Base-by-base conservation (phyloP, 768 basidiomycete genomes). In the Leccinum rimulosum region DNA sequence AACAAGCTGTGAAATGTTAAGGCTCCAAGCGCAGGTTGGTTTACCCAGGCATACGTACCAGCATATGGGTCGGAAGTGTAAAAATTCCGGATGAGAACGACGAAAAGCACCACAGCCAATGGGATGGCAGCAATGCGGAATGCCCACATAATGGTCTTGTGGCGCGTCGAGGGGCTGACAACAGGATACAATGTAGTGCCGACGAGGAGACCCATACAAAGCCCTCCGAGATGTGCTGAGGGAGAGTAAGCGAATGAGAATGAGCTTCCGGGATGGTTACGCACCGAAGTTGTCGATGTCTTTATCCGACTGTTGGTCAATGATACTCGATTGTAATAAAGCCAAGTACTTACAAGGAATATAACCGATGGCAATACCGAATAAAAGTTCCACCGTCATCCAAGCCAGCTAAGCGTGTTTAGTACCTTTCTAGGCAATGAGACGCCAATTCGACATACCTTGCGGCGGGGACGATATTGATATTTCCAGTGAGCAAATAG, bases 251-350 rank as follows among this genome's bases (percentile, higher is more conserved):
- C 12, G 33, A 10, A 15, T 8, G 9, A 10, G 15, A 11, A 33
- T 27, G 27, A 14, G 40, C 28, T 31, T 51, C 38, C 22, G 51
- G 6, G 36, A 49, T 48, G 35, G 43, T 14, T 51, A 35, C 60
- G 73, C 80, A 88, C 85, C 89, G 61, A 98, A 94, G 69, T 98
- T 98, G 68, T 98, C 96, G 14, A 97, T 86, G 60, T 86, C 91
- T 84, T 72, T 5, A 33, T 43, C 64, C 54, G 30, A 36, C 65
- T 62, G 64, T 52, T 52, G 27, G 51, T 75, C 56, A 73, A 48
- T 33, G 11, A 31, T 19, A 28, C 47, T 57, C 52, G 3, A 49
- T 15, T n/a, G 31, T 17, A 33, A 47, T 10, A 58, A 55, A 50
- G 30, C 22, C 54, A 54, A 59, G n/a, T 50, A 66, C 86, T 71